Conservation (phyloP, 169 alveolate species). For the Sarcocystis neurona region DNA sequence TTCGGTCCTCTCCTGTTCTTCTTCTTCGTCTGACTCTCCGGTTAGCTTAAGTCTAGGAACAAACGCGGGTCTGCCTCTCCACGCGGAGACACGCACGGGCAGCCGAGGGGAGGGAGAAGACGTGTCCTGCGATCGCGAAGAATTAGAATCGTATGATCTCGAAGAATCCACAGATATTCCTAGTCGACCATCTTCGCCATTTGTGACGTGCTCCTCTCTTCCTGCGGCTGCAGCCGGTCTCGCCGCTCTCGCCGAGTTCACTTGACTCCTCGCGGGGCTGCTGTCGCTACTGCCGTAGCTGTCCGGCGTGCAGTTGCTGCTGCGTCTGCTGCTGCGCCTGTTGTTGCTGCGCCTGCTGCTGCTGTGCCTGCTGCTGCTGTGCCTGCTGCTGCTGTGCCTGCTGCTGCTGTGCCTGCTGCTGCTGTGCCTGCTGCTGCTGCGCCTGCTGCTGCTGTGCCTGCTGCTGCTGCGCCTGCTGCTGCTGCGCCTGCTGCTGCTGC, state of each 20-base stretch:
- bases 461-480: no score
- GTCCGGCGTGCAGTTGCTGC: no score
- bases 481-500: no score
- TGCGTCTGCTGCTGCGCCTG: no score
- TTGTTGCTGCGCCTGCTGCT: no score
- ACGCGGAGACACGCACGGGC: background rate
- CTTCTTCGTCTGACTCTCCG: constrained; percentile 3
- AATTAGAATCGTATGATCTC: background rate
- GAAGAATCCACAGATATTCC: background rate
- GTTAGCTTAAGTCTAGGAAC: constrained; percentile 17
- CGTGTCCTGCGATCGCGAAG: background rate
- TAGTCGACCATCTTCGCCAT: background rate
- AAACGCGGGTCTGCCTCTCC: constrained; percentile 29
- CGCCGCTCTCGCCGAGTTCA: no score
- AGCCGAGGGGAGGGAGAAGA: background rate
- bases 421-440: no score
- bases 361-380: no score
- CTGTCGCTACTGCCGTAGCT: constrained; percentile 8
- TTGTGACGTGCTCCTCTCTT: background rate
- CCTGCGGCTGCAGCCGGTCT: no score
- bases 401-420: no score
- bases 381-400: no score
- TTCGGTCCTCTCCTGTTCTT: background rate
- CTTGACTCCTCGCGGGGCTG: background rate
- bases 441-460: no score